A percentile compares a stretch with the other conserved stretches of the same genome.
Conservation (phyloP, 257 asterid species). For the Orobanche coerulescens region DNA sequence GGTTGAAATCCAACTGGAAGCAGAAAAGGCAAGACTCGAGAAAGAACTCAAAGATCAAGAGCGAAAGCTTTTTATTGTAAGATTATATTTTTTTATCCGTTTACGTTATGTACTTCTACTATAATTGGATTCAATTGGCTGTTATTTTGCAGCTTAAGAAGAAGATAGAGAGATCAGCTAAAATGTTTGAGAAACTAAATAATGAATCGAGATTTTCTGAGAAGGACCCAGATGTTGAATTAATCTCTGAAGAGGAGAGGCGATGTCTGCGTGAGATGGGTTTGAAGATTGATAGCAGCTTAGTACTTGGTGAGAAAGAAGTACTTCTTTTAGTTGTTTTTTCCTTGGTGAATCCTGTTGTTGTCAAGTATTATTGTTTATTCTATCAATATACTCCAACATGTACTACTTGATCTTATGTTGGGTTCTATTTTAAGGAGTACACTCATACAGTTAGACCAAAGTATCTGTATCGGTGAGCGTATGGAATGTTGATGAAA, state of each 20-base stretch:
- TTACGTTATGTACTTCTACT: slow-evolving; percentile 20
- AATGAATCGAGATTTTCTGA: slow-evolving; percentile 40
- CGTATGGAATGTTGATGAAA: too few species aligned
- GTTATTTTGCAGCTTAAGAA: slow-evolving; percentile 54
- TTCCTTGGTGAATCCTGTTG: neutral
- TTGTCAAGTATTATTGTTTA: neutral
- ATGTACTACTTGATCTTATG: too few species aligned
- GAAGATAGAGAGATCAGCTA: slow-evolving; percentile 60
- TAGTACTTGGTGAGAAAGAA: slow-evolving; percentile 66
- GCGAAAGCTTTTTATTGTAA: slow-evolving; percentile 45
- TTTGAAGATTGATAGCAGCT: slow-evolving; percentile 46
- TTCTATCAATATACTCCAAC: too few species aligned
- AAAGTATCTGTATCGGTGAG: too few species aligned
- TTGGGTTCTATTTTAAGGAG: too few species aligned
- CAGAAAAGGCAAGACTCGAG: slow-evolving; percentile 53
- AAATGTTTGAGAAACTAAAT: slow-evolving; percentile 41
- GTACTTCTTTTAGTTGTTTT: slow-evolving; percentile 15
- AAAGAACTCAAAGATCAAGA: slow-evolving; percentile 64
- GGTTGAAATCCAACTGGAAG: slow-evolving; percentile 49
- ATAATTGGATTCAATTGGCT: slow-evolving; percentile 13
- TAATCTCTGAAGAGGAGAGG: slow-evolving; percentile 72
- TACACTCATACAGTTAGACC: too few species aligned
- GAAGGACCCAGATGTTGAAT: slow-evolving; percentile 55
- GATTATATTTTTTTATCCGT: slow-evolving; percentile 24
- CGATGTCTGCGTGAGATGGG: slow-evolving; percentile 61